Evolutionary conservation across 768 basidiomycete species (phyloP), one percentile per base, ranked within the genome.

Genomic region (Boletus subcaerulescens): DNA sequence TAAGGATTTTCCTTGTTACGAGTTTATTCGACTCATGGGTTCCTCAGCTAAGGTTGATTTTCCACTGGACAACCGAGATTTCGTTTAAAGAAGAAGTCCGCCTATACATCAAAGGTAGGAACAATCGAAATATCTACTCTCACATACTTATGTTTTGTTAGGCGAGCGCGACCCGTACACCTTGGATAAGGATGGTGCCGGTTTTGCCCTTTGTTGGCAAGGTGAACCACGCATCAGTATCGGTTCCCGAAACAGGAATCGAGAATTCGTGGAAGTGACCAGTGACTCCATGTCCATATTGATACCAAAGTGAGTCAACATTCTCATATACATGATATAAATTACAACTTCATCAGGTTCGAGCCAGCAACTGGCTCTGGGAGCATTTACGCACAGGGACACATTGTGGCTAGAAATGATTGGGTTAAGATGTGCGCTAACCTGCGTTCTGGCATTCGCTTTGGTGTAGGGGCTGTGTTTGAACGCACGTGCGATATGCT

Each of bases 151-250:
- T 24, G 20, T 24, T 29, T 38, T 24, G 33, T 45, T 47, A 95
- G 94, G 95, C 48, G 84, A 84, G 22, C 85, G 87, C 9, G 86
- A 94, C 73, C 94, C 95, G 1, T 87, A 93, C 62, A 72, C 78
- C 26, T 73, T 91, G 13, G 70, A 76, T 36, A 86, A 82, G 20
- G 73, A 77, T 50, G 95, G 93, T 3, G 87, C 93, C 31, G 95
- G 95, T 1, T 95, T 97, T 66, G 88, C 86, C 10, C 76, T 96
- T 15, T 85, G 86, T 39, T 97, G 91, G 89, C 77, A 81, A 64
- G 92, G 91, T 49, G 78, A 81, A 61, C 84, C 93, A 5, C 79
- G 80, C 46, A 73, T 95, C 44, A 74, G 80, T 2, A 80, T 97
- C 50, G 89, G 84, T 15, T 79, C 84, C 52, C 76, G 76, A 46